Evolutionary conservation across 2,329 filamentous ascomycete species (phyloP).

Genomic region (Epichloe uncinata): DNA sequence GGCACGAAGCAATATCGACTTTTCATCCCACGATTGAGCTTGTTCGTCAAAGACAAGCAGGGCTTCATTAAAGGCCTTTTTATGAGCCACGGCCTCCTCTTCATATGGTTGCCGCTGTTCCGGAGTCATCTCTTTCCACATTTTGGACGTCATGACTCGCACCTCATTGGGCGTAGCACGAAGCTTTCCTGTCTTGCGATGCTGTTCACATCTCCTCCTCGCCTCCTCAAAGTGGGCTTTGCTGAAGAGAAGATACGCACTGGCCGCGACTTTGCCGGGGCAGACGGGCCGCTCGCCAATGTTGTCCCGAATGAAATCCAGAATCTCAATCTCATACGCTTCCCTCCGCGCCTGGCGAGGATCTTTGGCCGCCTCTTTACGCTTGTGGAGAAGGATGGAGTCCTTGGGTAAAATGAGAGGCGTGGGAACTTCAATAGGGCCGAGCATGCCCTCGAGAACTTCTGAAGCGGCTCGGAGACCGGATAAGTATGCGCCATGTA

Average conservation of each 20-base stretch:
- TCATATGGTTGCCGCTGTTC: constrained; percentile 67
- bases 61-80: constrained; percentile 46
- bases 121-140: constrained; percentile 70
- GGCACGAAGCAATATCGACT: constrained; percentile 40
- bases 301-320: constrained; percentile 35
- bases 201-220: constrained; percentile 47
- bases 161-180: constrained; percentile 67
- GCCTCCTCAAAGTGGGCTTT: constrained; percentile 59
- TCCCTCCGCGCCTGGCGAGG: constrained; percentile 39
- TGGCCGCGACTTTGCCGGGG: constrained; percentile 61
- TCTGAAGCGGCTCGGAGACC: constrained; percentile 83
- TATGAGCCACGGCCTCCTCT: constrained; percentile 58
- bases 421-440: constrained; percentile 62
- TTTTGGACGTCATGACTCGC: constrained; percentile 69
- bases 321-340: constrained; percentile 41
- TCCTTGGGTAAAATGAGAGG: constrained; percentile 62
- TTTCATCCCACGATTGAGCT: constrained; percentile 59
- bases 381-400: constrained; percentile 35
- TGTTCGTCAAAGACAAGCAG: constrained; percentile 46
- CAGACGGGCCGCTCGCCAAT: constrained; percentile 65
- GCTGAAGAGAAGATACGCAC: constrained; percentile 82
- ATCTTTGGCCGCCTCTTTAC: constrained; percentile 38
- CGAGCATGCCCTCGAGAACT: constrained; percentile 66
- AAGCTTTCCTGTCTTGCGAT: constrained; percentile 46
- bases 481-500: constrained; percentile 91